A percentile compares a stretch with the other conserved stretches of the same genome.
Conservation (phyloP, 805 yeast species). For the Scheffersomyces stipitis region DNA sequence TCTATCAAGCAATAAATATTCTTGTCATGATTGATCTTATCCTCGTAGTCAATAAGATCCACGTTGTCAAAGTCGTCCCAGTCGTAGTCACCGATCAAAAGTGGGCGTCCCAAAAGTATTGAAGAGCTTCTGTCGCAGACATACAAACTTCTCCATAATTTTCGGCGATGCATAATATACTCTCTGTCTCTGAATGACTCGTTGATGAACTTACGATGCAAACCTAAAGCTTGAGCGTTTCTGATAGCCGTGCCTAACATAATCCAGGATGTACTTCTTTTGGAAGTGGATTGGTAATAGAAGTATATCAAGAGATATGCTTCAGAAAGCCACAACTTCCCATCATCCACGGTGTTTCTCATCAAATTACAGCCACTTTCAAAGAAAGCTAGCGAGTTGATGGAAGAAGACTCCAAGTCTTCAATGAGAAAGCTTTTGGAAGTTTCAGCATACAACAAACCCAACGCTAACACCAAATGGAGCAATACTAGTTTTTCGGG, state of each 20-base stretch:
- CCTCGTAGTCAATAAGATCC: constrained; percentile 12
- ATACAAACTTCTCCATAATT: constrained; percentile 32
- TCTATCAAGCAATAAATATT: constrained; percentile 25
- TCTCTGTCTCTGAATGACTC: constrained; percentile 30
- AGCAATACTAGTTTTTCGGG: constrained; percentile 29
- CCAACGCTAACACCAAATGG: constrained; percentile 41
- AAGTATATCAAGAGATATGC: constrained; percentile 39
- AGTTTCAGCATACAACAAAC: constrained; percentile 36
- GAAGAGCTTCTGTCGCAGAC: constrained; percentile 35
- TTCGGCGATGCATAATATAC: constrained; percentile 29
- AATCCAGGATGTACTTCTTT: constrained; percentile 44
- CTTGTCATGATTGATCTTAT: constrained; percentile 1
- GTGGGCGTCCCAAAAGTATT: constrained; percentile 36
- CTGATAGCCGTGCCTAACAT: constrained; percentile 43
- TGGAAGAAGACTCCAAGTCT: constrained; percentile 10
- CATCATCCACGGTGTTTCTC: constrained; percentile 34
- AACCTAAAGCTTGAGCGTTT: constrained; percentile 42
- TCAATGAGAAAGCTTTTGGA: constrained; percentile 25
- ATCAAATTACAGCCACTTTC: constrained; percentile 33
- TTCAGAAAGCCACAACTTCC: constrained; percentile 42
- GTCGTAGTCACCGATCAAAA: constrained; percentile 33
- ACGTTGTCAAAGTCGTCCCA: constrained; percentile 36
- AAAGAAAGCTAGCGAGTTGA: constrained; percentile 32
- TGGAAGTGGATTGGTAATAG: constrained; percentile 40
- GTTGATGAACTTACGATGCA: constrained; percentile 38